Conservation (phyloP, 1,284 basidiomycete genomes). For the Ustilago loliicola region DNA sequence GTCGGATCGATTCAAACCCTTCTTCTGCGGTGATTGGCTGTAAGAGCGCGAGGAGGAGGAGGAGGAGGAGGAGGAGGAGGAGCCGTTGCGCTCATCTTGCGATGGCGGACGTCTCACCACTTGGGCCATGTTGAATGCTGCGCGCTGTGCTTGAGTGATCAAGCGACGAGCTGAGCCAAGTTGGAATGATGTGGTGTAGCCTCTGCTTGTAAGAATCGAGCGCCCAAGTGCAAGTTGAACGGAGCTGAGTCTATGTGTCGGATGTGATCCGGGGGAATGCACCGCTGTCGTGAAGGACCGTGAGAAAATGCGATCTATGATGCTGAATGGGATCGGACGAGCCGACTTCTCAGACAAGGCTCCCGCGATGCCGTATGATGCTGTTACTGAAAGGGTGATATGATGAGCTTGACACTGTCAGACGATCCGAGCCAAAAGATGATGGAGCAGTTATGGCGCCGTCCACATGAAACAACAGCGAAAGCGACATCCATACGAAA, state of each 20-base stretch:
- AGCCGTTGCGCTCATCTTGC: slow-evolving; percentile 23
- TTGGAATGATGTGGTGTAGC: not conserved
- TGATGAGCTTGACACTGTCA: slow-evolving; percentile 20
- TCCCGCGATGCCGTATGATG: not conserved
- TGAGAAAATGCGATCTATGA: not conserved
- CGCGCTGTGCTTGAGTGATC: not conserved
- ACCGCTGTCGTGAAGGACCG: not conserved
- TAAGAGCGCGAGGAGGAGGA: slow-evolving; percentile 36
- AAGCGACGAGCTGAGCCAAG: not conserved
- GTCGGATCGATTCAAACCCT: slow-evolving; percentile 30
- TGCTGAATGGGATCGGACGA: not conserved
- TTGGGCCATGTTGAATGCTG: slow-evolving; percentile 37
- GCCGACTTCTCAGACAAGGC: not conserved
- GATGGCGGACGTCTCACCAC: slow-evolving; percentile 42
- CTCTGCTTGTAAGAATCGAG: no score
- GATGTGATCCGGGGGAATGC: not conserved
- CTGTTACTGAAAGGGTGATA: not conserved
- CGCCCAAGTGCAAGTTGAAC: not conserved
- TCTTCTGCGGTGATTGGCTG: slow-evolving; percentile 49
- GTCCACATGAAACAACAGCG: slow-evolving; percentile 8
- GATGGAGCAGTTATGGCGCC: not conserved
- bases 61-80: slow-evolving; percentile 23
- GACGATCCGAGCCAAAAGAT: slow-evolving; percentile 21
- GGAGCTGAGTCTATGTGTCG: not conserved
- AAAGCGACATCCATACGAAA: not conserved